A percentile compares a stretch with the other conserved stretches of the same genome.
Conservation (phyloP, 352 stramenopile species). For the Blastocystis hominis region DNA sequence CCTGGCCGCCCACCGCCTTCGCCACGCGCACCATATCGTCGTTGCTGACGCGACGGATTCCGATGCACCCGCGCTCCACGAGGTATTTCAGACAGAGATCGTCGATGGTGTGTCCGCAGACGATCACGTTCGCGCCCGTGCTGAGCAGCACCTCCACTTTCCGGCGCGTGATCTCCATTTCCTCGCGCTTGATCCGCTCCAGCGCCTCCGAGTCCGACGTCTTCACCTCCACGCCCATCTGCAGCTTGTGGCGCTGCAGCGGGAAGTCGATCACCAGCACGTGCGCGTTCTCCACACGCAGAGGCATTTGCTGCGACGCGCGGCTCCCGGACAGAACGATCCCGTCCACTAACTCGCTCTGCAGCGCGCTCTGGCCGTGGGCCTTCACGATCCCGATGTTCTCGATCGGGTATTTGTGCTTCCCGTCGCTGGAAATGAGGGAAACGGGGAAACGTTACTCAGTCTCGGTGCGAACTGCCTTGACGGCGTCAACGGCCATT, state of each 20-base stretch:
- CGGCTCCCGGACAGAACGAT: slow-evolving; percentile 93
- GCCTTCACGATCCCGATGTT: slow-evolving; percentile 98
- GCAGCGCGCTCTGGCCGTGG: slow-evolving; percentile 75
- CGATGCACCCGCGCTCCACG: slow-evolving; percentile 90
- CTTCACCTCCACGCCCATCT: slow-evolving; percentile 80
- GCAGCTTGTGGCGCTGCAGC: slow-evolving; percentile 91
- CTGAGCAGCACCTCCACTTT: slow-evolving; percentile 98
- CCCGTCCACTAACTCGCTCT: slow-evolving; percentile 78
- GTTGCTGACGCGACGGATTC: slow-evolving; percentile 88
- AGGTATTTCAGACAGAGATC: slow-evolving; percentile 99
- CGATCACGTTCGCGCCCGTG: slow-evolving; percentile 89
- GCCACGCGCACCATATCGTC: slow-evolving; percentile 94
- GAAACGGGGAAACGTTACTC: not conserved
- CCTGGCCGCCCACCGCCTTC: slow-evolving; percentile 88
- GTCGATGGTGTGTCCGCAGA: slow-evolving; percentile 99
- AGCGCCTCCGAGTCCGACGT: slow-evolving; percentile 70
- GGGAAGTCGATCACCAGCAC: slow-evolving; percentile 98
- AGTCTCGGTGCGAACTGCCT: slow-evolving; percentile 82
- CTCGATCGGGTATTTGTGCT: slow-evolving; percentile 84
- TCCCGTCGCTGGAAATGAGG: slow-evolving; percentile 58
- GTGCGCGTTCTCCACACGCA: slow-evolving; percentile 77
- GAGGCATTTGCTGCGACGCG: slow-evolving; percentile 93
- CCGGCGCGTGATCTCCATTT: slow-evolving; percentile 99
- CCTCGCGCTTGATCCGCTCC: slow-evolving; percentile 90
- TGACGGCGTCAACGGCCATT: slow-evolving; percentile 90